phyloP scores from a whole-genome alignment of 1,284 basidiomycete species.

The Cryptococcus floricola region DNA sequence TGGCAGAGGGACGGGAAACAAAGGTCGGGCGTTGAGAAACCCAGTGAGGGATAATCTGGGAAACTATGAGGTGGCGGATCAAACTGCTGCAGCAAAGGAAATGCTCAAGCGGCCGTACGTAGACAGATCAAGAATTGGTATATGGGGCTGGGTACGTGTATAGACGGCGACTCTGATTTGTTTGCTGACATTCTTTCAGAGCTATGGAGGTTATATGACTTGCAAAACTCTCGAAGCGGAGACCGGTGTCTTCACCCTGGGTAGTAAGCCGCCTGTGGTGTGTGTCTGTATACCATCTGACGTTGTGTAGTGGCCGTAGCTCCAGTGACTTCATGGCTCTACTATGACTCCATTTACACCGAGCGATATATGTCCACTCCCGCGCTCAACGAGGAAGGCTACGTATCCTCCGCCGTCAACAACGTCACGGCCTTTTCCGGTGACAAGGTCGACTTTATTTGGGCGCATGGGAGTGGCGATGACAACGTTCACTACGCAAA shows the following conservation, averaged over 20 bases:
- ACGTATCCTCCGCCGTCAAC: slow-evolving; percentile 76
- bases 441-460: slow-evolving; percentile 62
- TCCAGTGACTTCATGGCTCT: slow-evolving; percentile 71
- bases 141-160: slow-evolving; percentile 88
- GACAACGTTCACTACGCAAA: slow-evolving; percentile 93
- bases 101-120: slow-evolving; percentile 49
- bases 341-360: slow-evolving; percentile 67
- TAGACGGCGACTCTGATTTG: background rate
- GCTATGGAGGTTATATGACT: slow-evolving; percentile 90
- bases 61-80: slow-evolving; percentile 78
- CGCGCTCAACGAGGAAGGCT: slow-evolving; percentile 70
- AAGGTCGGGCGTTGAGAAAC: slow-evolving; percentile 76
- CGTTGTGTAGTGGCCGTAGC: slow-evolving; percentile 28
- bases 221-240: slow-evolving; percentile 84
- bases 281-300: background rate
- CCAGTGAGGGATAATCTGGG: slow-evolving; percentile 81
- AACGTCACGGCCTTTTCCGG: slow-evolving; percentile 78
- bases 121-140: slow-evolving; percentile 70
- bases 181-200: slow-evolving; percentile 52
- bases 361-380: slow-evolving; percentile 96
- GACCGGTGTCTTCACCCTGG: slow-evolving; percentile 78
- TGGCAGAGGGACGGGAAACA: slow-evolving; percentile 89
- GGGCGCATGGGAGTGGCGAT: slow-evolving; percentile 89
- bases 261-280: slow-evolving; percentile 57
- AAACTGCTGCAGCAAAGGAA: slow-evolving; percentile 68